Evolutionary conservation across 208 protist species (phyloP), one percentile per base, ranked within the genome.

Genomic region (Crithidia fasciculata): DNA sequence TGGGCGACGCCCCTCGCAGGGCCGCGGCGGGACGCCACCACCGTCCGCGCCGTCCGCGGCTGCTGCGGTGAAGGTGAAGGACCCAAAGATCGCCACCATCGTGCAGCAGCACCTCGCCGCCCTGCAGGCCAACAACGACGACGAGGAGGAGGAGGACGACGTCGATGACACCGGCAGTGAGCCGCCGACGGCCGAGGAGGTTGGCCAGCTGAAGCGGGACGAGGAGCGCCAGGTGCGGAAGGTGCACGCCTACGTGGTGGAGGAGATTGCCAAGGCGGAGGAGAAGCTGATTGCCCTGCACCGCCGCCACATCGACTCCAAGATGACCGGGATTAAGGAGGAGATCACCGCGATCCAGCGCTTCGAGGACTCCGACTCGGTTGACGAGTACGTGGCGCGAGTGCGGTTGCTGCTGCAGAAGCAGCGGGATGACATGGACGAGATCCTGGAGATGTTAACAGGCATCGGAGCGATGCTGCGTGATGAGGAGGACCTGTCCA

Each of bases 271-370:
- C 39, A 94, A 96, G 67, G 93, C 96, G n/a, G 93, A 98, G 81
- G 96, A 98, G 40, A 96, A 98, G 76, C 78, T 98, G 37, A 85
- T 98, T n/a, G 83, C 84, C 16, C 78, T 95, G 65, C 96, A 98
- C 67, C 87, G 95, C 45, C 82, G 95, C 37, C 94, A 98, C 73
- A 96, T 98, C 63, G 92, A 98, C 74, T 86, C 87, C 60, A 96
- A 97, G 67, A 98, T 98, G 93, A 95, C 92, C 6, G 84, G 97
- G 3, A 95, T 98, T 57, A 97, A 97, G 72, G 86, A 98, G 52
- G 95, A 98, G 69, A 97, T 98, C 67, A 73, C 82, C 10, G 89
- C 94, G 4, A 95, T 98, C 53, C 86, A 97, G 74, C 47, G 82
- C 28, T 96, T 98, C 50, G 96, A 98, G 61, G 84, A 97, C 40